Conservation (phyloP, 495 filamentous ascomycete genomes). For the Hyaloscypha hepaticicola region DNA sequence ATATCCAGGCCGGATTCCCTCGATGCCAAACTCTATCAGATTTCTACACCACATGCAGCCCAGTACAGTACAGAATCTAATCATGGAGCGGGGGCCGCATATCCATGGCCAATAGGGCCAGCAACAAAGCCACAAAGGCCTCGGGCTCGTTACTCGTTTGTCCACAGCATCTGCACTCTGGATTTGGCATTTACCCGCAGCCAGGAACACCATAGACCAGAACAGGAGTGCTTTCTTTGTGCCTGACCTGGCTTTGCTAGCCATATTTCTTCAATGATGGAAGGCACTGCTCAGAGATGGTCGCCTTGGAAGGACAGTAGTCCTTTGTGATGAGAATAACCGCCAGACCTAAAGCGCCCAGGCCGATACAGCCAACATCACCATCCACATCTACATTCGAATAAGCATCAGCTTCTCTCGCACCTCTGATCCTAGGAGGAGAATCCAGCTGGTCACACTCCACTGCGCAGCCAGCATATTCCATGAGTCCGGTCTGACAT, state of each 20-base stretch:
- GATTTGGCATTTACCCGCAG: conserved; percentile 7
- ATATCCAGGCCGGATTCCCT: no score
- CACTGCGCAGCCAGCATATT: not conserved
- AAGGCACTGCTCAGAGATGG: not conserved
- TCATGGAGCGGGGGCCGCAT: not conserved
- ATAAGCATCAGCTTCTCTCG: not conserved
- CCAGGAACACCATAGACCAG: not conserved
- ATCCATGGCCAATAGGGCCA: not conserved
- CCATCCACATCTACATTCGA: not conserved
- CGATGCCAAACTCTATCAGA: no score
- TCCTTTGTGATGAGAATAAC: conserved; percentile 3
- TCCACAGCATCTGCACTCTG: not conserved
- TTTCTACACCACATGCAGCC: not conserved
- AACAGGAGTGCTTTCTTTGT: conserved; percentile 6
- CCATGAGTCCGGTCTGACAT: not conserved
- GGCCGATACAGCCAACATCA: not conserved
- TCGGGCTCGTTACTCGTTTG: not conserved
- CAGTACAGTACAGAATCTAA: not conserved
- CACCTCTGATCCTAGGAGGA: not conserved
- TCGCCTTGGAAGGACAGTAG: not conserved
- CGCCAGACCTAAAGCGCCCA: not conserved
- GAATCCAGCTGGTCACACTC: not conserved
- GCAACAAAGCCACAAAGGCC: not conserved
- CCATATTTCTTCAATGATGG: not conserved
- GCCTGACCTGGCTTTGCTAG: not conserved